Percentiles rank a stretch among this genome's conserved stretches.
phyloP scores from a whole-genome alignment of 139 green algal genomes.

The Chlorella ohadii region DNA sequence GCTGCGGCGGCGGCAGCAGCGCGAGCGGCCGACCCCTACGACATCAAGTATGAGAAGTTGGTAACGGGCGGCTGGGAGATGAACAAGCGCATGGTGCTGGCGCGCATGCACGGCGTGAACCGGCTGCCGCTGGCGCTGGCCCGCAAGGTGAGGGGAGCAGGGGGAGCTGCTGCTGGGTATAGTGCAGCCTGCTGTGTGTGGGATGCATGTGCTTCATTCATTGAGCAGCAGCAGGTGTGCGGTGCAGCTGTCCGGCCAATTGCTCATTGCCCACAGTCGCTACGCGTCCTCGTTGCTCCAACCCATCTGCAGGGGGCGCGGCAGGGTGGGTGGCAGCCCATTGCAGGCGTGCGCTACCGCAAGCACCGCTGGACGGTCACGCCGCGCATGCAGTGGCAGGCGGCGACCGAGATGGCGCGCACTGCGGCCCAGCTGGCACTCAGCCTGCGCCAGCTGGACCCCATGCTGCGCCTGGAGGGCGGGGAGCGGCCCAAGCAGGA shows the following conservation, averaged over 20 bases:
- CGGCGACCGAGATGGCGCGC: conserved; percentile 32
- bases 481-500: conserved; percentile 33
- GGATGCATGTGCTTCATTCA: no score
- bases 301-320: conserved; percentile 35
- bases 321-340: conserved; percentile 38
- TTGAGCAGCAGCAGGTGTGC: no score
- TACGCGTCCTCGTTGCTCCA: no score
- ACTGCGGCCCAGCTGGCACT: conserved; percentile 52
- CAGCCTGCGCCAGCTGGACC: conserved; percentile 55
- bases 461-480: conserved; percentile 34
- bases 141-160: conserved; percentile 17
- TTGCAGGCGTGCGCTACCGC: conserved; percentile 50
- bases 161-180: background rate
- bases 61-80: conserved; percentile 42
- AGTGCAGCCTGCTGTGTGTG: no score
- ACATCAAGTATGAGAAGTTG: conserved; percentile 28
- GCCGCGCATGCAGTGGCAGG: conserved; percentile 41
- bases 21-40: conserved; percentile 31
- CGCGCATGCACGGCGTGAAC: conserved; percentile 33
- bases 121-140: conserved; percentile 33
- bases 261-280: no score
- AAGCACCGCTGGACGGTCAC: conserved; percentile 28
- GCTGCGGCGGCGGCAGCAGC: background rate
- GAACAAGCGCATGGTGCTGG: conserved; percentile 13
- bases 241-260: no score